Percentiles rank a stretch among this genome's conserved stretches.
Evolutionary conservation across 768 basidiomycete species (phyloP).

Genomic region (Pleurotus salmoneostramineus): DNA sequence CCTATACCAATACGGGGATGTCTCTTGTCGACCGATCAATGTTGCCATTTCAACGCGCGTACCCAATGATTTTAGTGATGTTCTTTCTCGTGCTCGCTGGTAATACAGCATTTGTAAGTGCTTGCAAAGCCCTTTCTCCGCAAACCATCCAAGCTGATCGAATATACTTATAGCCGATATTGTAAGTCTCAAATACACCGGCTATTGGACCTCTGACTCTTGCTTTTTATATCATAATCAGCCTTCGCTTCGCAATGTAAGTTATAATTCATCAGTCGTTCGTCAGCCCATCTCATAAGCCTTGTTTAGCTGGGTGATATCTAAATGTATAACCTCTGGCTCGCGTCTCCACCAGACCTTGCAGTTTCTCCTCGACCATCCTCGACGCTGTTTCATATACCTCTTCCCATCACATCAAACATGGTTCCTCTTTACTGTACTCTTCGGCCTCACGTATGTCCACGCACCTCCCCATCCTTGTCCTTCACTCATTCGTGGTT

Average conservation of each 20-base stretch:
- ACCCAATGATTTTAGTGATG: constrained; percentile 73
- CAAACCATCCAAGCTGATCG: not conserved
- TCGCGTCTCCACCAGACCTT: constrained; percentile 76
- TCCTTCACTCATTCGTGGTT: not conserved
- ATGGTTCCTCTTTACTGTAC: constrained; percentile 77
- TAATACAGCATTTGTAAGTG: constrained; percentile 89
- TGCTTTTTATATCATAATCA: constrained; percentile 20
- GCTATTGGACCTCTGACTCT: not conserved
- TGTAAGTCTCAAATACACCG: constrained; percentile 50
- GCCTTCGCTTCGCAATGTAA: constrained; percentile 81
- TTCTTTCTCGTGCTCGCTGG: constrained; percentile 81
- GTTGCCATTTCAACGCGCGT: constrained; percentile 87
- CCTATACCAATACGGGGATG: constrained; percentile 87
- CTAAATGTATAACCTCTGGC: constrained; percentile 51
- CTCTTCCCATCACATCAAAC: constrained; percentile 93
- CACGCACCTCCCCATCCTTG: not conserved
- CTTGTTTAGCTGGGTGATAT: constrained; percentile 64
- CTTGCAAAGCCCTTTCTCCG: not conserved
- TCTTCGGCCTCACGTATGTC: constrained; percentile 67
- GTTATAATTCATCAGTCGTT: constrained; percentile 19
- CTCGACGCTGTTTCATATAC: constrained; percentile 87
- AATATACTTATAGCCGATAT: constrained; percentile 57
- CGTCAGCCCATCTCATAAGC: constrained; percentile 2
- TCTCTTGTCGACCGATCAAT: constrained; percentile 88
- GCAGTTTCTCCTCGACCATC: constrained; percentile 92